A percentile compares a stretch with the other conserved stretches of the same genome.
Evolutionary conservation across 176 grass and related monocot genomes (phyloP).

Genomic region (Oryza coarctata): DNA sequence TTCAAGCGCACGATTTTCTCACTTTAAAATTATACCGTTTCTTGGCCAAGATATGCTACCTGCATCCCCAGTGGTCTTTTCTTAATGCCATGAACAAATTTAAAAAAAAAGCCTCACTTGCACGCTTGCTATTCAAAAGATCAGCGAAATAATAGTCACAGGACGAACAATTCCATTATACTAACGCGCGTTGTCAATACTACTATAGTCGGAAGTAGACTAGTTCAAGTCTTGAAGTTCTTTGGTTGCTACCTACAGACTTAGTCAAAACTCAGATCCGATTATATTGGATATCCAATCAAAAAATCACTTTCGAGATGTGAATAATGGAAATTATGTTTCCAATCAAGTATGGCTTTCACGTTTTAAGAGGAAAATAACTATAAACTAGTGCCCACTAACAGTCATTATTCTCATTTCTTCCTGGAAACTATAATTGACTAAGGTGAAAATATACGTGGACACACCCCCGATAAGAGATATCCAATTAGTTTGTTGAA

Average conservation of each 20-base stretch:
- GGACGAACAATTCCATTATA: neutral
- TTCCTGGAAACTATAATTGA: no score
- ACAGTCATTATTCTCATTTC: no score
- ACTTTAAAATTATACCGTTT: neutral
- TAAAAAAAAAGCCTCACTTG: neutral
- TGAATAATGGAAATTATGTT: neutral
- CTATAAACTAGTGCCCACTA: neutral
- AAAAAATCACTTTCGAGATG: constrained; percentile 3
- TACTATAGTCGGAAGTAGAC: neutral
- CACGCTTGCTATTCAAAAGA: neutral
- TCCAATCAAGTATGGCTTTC: neutral
- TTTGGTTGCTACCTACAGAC: neutral
- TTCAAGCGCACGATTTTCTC: neutral
- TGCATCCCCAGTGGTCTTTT: neutral
- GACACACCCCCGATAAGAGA: no score
- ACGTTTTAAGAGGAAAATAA: neutral
- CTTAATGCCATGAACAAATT: neutral
- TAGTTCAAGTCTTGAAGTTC: neutral
- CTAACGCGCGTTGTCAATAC: neutral
- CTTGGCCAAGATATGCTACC: neutral
- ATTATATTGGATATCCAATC: neutral
- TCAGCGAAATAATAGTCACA: neutral
- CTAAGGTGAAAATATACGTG: no score
- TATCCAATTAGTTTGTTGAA: no score
- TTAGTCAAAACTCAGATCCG: neutral